These are phyloP conservation scores for Ophiostoma fasciatum DNA, from an alignment of 2,329 filamentous ascomycete species.

Conservation along the genomic window DNA sequence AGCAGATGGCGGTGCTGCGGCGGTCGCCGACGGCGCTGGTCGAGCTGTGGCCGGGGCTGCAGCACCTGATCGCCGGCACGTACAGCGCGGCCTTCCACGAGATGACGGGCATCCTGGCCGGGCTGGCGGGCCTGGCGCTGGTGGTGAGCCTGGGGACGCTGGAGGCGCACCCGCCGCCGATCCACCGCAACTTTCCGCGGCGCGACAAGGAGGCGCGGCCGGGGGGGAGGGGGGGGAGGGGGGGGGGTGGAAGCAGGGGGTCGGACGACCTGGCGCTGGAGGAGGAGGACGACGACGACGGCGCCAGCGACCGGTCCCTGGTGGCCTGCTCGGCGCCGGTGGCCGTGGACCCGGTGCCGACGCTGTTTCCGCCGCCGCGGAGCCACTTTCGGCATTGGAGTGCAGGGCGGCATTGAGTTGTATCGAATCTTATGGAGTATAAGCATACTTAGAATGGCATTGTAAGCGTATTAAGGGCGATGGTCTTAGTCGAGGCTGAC, in stretches of 20 bases:
- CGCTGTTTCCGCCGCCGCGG: conserved; percentile 4
- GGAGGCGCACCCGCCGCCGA: conserved; percentile 11
- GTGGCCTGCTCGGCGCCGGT: neutral
- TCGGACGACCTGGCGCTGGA: conserved; percentile 7
- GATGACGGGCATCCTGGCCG: conserved; percentile 10
- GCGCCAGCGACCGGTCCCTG: conserved; percentile 9
- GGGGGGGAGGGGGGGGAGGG: conserved; percentile 1
- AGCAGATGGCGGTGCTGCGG: conserved; percentile 11
- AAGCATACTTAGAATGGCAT: too few species aligned
- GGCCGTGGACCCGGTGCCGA: neutral
- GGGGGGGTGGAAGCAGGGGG: neutral
- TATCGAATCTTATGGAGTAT: too few species aligned
- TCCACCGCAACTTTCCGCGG: conserved; percentile 9
- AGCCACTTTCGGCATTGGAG: conserved; percentile 3
- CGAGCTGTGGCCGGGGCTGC: conserved; percentile 11
- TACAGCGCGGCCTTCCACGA: conserved; percentile 11
- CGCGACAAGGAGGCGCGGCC: conserved; percentile 4
- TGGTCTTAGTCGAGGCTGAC: too few species aligned
- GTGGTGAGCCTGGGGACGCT: conserved; percentile 12
- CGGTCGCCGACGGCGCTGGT: conserved; percentile 12
- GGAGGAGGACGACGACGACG: too few species aligned
- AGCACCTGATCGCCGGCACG: conserved; percentile 7
- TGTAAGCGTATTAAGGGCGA: too few species aligned
- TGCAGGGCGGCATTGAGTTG: too few species aligned
- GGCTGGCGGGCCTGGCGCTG: conserved; percentile 8